A percentile compares a stretch with the other conserved stretches of the same genome.
Evolutionary conservation across 2,329 filamentous ascomycete genomes (phyloP).

Genomic region (Colletotrichum abscissum): DNA sequence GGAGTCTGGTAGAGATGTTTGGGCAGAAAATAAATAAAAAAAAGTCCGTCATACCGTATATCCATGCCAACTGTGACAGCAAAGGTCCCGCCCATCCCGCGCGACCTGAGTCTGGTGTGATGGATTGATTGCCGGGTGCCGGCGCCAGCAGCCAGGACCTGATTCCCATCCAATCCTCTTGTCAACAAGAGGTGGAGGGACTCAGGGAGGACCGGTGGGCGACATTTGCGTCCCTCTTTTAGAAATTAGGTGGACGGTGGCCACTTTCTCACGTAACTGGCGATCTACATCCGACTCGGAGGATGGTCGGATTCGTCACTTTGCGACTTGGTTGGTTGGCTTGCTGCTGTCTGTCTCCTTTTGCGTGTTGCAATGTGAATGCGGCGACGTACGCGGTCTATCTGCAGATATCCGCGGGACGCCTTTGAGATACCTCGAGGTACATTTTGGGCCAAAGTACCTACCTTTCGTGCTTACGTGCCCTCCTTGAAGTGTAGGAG

Average conservation of each 20-base stretch:
- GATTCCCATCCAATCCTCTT: background rate
- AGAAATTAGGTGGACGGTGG: conserved; percentile 14
- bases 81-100: background rate
- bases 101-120: conserved; percentile 3
- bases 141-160: background rate
- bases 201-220: background rate
- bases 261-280: background rate
- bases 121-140: conserved; percentile 29
- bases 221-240: conserved; percentile 2
- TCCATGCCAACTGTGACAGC: background rate
- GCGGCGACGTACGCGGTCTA: background rate
- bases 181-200: background rate
- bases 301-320: background rate
- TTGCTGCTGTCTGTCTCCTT: background rate
- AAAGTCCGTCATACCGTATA: background rate
- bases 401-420: background rate
- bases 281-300: conserved; percentile 12
- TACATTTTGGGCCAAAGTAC: background rate
- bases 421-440: background rate
- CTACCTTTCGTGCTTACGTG: too few species aligned
- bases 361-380: background rate
- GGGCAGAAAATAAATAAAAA: background rate
- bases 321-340: background rate
- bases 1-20: background rate
- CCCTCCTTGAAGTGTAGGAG: background rate